Conservation (phyloP, 176 grass and related monocot species). For the Zoysia japonica region DNA sequence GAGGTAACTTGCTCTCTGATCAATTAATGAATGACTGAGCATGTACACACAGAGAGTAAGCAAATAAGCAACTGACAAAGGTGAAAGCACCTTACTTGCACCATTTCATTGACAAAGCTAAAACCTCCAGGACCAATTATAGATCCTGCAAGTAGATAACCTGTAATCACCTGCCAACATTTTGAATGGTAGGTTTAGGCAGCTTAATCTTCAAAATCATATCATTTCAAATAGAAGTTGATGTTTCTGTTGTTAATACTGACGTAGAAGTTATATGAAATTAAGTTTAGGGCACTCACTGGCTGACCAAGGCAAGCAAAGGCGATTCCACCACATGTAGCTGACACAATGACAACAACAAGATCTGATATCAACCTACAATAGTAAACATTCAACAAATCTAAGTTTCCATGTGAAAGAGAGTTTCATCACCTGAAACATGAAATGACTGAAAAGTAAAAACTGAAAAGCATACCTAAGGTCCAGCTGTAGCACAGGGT, state of each 20-base stretch:
- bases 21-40: background rate
- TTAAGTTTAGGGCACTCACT: slow-evolving; percentile 50
- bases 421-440: slow-evolving; percentile 17
- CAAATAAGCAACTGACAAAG: slow-evolving; percentile 43
- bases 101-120: slow-evolving; percentile 99
- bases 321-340: slow-evolving; percentile 92
- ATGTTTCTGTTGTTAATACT: slow-evolving; percentile 11
- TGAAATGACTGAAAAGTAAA: background rate
- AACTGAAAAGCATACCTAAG: slow-evolving; percentile 56
- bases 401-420: slow-evolving; percentile 29
- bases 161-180: slow-evolving; percentile 87
- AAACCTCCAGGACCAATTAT: slow-evolving; percentile 97
- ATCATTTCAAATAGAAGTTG: slow-evolving; percentile 25
- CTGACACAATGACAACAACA: slow-evolving; percentile 96
- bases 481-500: slow-evolving; percentile 96
- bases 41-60: slow-evolving; percentile 24
- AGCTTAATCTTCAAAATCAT: slow-evolving; percentile 32
- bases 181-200: slow-evolving; percentile 37
- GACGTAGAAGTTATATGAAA: slow-evolving; percentile 6
- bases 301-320: slow-evolving; percentile 99
- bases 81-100: slow-evolving; percentile 93
- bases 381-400: slow-evolving; percentile 42
- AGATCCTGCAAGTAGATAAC: slow-evolving; percentile 99
- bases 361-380: slow-evolving; percentile 99
- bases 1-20: background rate